Conservation (phyloP, 306 rosid species). For the Rubus idaeus region DNA sequence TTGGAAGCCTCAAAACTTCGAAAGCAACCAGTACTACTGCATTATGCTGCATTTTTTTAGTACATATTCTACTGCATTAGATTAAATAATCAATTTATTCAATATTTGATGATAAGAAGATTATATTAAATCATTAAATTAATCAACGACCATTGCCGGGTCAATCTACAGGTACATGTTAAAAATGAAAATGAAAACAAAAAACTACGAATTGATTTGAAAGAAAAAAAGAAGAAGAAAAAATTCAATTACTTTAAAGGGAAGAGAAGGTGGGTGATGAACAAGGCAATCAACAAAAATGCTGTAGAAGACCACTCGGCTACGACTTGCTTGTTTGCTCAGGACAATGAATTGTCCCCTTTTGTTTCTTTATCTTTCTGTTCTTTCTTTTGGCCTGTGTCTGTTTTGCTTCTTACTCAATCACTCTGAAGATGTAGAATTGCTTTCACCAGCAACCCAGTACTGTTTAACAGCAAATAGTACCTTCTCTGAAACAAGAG, state of each 20-base stretch:
- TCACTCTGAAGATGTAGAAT: constrained; percentile 42
- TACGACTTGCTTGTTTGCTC: background rate
- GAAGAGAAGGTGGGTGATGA: background rate
- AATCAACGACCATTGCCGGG: background rate
- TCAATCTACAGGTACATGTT: constrained; percentile 1
- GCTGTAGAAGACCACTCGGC: background rate
- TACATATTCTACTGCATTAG: background rate
- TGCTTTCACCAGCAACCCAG: constrained; percentile 67
- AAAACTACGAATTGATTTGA: background rate
- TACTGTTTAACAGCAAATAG: constrained; percentile 74
- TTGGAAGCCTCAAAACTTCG: background rate
- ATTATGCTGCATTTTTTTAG: background rate
- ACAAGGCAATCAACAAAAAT: constrained; percentile 15
- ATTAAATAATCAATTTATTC: background rate
- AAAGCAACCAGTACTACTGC: background rate
- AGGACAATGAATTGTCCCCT: background rate
- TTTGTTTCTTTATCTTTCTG: background rate
- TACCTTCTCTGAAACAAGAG: constrained; percentile 61
- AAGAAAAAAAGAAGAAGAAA: too few relatives aligned
- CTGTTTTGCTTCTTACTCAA: background rate
- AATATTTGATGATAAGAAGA: background rate
- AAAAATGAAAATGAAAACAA: background rate
- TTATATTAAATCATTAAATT: background rate
- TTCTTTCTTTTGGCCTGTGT: background rate
- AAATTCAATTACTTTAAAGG: background rate